A percentile compares a stretch with the other conserved stretches of the same genome.
Conservation (phyloP, 1,284 basidiomycete species). For the Malassezia arunalokei region DNA sequence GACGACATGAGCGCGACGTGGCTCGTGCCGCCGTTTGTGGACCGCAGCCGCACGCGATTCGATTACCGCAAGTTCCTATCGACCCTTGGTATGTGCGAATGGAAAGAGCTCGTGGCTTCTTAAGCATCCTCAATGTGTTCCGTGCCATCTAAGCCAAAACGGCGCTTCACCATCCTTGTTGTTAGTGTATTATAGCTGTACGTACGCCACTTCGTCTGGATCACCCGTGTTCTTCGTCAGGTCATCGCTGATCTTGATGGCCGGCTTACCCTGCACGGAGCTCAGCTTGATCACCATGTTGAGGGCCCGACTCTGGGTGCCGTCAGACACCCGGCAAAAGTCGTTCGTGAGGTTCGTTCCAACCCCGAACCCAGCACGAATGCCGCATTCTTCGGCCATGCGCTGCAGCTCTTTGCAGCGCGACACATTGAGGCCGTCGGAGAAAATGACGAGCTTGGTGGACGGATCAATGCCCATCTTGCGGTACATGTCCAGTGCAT, state of each 20-base stretch:
- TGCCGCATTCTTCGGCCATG: conserved; percentile 29
- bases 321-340: conserved; percentile 13
- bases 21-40: conserved; percentile 27
- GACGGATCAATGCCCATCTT: conserved; percentile 29
- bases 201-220: conserved; percentile 23
- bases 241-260: conserved; percentile 45
- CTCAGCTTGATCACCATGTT: conserved; percentile 45
- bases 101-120: background rate
- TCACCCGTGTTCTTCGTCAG: conserved; percentile 45
- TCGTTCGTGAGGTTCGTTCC: conserved; percentile 39
- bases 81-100: conserved; percentile 12
- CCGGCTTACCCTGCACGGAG: conserved; percentile 25
- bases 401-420: conserved; percentile 27
- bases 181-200: background rate
- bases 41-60: conserved; percentile 33
- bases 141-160: conserved; percentile 15
- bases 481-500: conserved; percentile 26
- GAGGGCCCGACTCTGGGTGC: conserved; percentile 24
- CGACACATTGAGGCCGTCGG: conserved; percentile 31
- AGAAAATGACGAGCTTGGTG: conserved; percentile 39
- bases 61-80: conserved; percentile 36
- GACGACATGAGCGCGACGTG: conserved; percentile 16
- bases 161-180: conserved; percentile 19
- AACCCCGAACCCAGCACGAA: conserved; percentile 36
- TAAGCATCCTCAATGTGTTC: conserved; percentile 16